Evolutionary conservation across 108 stramenopile genomes (phyloP).

Genomic region (Schizochytrium sp.): DNA sequence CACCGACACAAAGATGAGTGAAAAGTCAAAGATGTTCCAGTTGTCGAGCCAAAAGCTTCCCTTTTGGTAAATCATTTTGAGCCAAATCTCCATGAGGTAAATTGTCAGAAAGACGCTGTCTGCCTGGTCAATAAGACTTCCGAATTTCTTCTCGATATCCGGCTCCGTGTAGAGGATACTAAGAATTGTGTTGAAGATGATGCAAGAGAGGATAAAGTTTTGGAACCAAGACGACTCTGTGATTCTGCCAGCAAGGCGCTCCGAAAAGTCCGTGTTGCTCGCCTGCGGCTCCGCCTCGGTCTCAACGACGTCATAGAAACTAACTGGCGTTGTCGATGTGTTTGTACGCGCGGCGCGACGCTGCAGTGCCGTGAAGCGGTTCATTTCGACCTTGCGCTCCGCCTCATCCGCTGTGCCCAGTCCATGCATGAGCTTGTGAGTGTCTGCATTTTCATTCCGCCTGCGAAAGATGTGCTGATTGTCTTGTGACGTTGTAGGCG

Average conservation of each 20-base stretch:
- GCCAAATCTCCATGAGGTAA: not conserved
- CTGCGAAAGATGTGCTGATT: too few species aligned
- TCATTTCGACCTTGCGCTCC: not conserved
- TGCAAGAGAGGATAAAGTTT: not conserved
- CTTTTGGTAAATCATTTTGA: constrained; percentile 4
- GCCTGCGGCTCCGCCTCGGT: constrained; percentile 6
- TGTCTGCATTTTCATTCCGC: too few species aligned
- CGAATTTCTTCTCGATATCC: not conserved
- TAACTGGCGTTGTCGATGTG: not conserved
- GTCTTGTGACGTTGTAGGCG: not conserved
- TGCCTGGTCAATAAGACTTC: not conserved
- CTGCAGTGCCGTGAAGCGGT: constrained; percentile 14
- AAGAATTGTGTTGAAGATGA: not conserved
- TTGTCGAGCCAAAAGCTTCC: not conserved
- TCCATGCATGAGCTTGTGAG: too few species aligned
- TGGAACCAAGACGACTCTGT: not conserved
- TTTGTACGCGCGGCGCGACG: not conserved
- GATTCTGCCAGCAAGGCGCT: not conserved
- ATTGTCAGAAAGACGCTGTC: not conserved
- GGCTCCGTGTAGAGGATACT: not conserved
- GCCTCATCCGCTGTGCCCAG: not conserved
- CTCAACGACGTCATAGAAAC: not conserved
- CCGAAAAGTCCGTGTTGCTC: not conserved
- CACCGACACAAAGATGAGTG: not conserved
- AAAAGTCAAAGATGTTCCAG: constrained; percentile 13